Base-by-base conservation (phyloP, 2,329 filamentous ascomycete genomes). In the Xylariaceae sp. region DNA sequence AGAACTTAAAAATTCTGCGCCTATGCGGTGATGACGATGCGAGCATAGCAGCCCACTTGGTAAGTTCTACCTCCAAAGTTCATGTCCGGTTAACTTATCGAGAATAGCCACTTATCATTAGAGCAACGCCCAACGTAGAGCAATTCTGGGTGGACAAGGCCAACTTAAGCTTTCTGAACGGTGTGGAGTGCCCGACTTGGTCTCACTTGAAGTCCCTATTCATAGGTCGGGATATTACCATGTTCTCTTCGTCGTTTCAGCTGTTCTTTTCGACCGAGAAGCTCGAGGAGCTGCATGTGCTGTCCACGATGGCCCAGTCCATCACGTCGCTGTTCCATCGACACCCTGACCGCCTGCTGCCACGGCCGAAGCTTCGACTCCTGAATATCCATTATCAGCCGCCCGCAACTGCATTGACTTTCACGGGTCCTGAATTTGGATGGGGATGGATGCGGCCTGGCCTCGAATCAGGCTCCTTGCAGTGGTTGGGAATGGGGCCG, bases 71-170 rank as follows among this genome's bases (percentile, higher is more conserved):
- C 29, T 7, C 5, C 7, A 19, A 29, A 10, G 1, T 41, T n/a
- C 3, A 22, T 10, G 32, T 36, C 21, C 13, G 16, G 12, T 16
- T 34, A 29, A 46, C 58, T 65, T n/a, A 63, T 30, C 18, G 10
- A 42, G 19, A 32, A 2, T 18, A 66, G 62, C 1, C 13, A 12
- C 30, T 37, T 2, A 22, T 63, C 16, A 52, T 63, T 46, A n/a
- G 41, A 26, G 26, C 46, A 21, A 53, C 58, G 4, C 65, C 66
- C 10, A 66, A 65, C 16, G 41, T 67, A 5, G 60, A 66, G 46
- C 56, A 61, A 10, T 51, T 59, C 2, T 68, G 64, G 63, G 7
- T 67, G 1, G 60, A 65, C 6, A 21, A 47, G 30, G 3, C 62
- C 21, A 45, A 2, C 8, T 15, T 29, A 2, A 49, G 2, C 9